Evolutionary conservation across 208 protist genomes (phyloP).

Genomic region (Trichomonas vaginalis): DNA sequence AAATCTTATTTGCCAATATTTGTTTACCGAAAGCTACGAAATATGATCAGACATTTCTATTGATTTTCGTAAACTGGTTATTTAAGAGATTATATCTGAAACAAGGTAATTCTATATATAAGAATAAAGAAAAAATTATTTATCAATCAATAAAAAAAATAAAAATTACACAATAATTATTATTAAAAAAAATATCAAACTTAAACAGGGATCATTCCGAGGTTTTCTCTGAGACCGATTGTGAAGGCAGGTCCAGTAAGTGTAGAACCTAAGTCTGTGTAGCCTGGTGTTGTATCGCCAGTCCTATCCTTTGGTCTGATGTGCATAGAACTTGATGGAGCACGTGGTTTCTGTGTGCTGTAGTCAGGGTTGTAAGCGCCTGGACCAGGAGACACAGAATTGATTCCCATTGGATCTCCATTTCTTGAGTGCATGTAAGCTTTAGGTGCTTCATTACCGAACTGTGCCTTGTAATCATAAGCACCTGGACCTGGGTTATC

Average conservation of each 20-base stretch:
- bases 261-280: background rate
- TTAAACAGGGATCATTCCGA: background rate
- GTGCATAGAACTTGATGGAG: background rate
- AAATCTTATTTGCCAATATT: too few species aligned
- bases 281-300: background rate
- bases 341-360: background rate
- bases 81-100: too few species aligned
- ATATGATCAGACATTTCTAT: too few species aligned
- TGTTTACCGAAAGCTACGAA: too few species aligned
- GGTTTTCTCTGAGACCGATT: background rate
- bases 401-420: background rate
- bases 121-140: too few species aligned
- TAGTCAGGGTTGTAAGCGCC: background rate
- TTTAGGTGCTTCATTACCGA: background rate
- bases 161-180: too few species aligned
- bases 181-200: background rate
- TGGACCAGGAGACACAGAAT: too few species aligned
- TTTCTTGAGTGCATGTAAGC: background rate
- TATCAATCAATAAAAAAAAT: too few species aligned
- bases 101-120: too few species aligned
- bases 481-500: background rate
- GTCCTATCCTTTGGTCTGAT: background rate
- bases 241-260: background rate
- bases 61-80: too few species aligned
- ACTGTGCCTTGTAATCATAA: background rate